Conservation (phyloP, 2,329 filamentous ascomycete species). For the Botrytis tulipae region DNA sequence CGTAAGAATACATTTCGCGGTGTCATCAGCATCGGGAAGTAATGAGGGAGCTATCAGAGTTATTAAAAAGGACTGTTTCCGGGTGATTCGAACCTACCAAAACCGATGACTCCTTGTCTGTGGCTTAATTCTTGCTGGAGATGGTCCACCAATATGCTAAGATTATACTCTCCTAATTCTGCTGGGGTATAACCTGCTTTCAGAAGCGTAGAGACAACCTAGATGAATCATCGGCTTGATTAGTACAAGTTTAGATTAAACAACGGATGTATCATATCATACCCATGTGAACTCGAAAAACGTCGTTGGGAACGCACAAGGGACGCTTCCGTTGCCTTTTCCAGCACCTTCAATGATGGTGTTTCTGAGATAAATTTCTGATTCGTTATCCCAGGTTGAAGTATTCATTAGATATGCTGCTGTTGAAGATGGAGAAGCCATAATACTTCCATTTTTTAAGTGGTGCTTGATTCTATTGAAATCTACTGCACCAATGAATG, state of each 20-base stretch:
- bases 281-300: no score
- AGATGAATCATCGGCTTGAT: not conserved
- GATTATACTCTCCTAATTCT: not conserved
- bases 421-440: no score
- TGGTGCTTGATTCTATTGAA: no score
- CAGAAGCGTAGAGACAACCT: conserved; percentile 1
- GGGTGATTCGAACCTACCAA: not conserved
- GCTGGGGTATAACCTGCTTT: not conserved
- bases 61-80: not conserved
- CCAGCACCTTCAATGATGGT: no score
- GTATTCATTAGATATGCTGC: no score
- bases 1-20: conserved; percentile 5
- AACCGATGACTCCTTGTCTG: not conserved
- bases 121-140: not conserved
- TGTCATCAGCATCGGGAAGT: conserved; percentile 9
- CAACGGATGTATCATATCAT: conserved; percentile 26
- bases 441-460: no score
- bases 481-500: no score
- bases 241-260: not conserved
- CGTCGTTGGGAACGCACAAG: no score
- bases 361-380: no score
- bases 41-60: not conserved
- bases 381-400: no score
- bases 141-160: not conserved
- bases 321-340: no score